phyloP scores from a whole-genome alignment of 345 rosid species.

The Lepidium didymum region DNA sequence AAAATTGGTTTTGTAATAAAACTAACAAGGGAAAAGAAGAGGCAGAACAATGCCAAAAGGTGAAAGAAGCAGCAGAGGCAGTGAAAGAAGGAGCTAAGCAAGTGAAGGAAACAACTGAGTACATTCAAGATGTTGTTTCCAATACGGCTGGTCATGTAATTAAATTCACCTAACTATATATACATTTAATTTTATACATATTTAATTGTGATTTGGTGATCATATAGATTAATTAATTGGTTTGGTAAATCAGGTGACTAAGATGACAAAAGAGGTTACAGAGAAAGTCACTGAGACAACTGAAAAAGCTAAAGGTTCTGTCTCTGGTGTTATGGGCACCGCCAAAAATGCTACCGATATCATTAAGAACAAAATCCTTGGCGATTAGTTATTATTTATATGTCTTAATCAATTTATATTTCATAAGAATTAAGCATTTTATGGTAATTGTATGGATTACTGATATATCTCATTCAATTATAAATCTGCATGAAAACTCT shows the following conservation, averaged over 20 bases:
- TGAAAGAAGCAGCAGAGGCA: constrained; percentile 61
- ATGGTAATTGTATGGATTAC: neutral
- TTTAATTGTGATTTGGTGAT: neutral
- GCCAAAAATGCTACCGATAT: constrained; percentile 26
- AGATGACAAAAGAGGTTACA: constrained; percentile 34
- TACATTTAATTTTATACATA: neutral
- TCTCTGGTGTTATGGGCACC: constrained; percentile 24
- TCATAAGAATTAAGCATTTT: neutral
- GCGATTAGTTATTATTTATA: neutral
- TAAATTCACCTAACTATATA: neutral
- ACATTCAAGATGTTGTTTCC: constrained; percentile 28
- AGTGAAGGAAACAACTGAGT: constrained; percentile 43
- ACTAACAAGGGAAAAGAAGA: constrained; percentile 36
- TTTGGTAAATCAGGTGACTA: constrained; percentile 18
- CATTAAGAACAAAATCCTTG: constrained; percentile 26
- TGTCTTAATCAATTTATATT: neutral
- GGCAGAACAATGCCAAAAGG: constrained; percentile 39
- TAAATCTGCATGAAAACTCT: neutral
- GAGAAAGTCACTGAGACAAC: constrained; percentile 29
- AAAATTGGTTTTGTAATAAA: too few relatives aligned
- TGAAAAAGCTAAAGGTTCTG: constrained; percentile 32
- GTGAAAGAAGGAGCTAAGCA: constrained; percentile 51
- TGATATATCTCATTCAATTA: neutral
- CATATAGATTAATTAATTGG: neutral
- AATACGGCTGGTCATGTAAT: constrained; percentile 31